Evolutionary conservation across 78 protist genomes (phyloP).

Genomic region (Dictyostelium intermedium): DNA sequence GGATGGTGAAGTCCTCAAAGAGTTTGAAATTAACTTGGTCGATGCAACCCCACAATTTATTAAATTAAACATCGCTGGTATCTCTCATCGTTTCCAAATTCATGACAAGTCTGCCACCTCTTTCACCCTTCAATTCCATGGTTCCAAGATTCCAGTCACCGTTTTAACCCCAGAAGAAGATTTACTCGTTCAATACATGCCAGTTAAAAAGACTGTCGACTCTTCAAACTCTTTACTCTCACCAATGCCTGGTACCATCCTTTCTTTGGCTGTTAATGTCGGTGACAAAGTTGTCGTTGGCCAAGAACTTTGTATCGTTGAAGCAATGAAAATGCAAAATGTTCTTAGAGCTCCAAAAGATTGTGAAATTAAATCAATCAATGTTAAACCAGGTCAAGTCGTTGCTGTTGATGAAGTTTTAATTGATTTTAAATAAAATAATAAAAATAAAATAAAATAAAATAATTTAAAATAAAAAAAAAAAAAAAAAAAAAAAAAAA

Average conservation of each 20-base stretch:
- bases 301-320: conserved; percentile 93
- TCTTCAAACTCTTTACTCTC: conserved; percentile 75
- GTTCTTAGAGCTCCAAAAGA: conserved; percentile 89
- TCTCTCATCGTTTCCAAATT: conserved; percentile 50
- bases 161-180: conserved; percentile 55
- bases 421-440: conserved; percentile 67
- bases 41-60: conserved; percentile 26
- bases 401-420: conserved; percentile 74
- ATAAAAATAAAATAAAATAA: not conserved
- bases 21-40: not conserved
- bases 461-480: not conserved
- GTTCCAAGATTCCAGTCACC: conserved; percentile 53
- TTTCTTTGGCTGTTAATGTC: conserved; percentile 82
- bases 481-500: too few relatives aligned
- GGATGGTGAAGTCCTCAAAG: conserved; percentile 1
- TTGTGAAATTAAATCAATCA: conserved; percentile 84
- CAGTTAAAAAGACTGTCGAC: conserved; percentile 70
- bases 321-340: conserved; percentile 99
- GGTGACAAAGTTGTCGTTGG: conserved; percentile 90
- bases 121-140: conserved; percentile 80
- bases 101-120: not conserved
- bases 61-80: conserved; percentile 23
- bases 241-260: conserved; percentile 94
- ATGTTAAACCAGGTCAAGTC: conserved; percentile 47
- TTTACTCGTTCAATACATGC: conserved; percentile 76